A percentile compares a stretch with the other conserved stretches of the same genome.
phyloP scores from a whole-genome alignment of 139 green algal species.

The Chlorella sorokiniana region DNA sequence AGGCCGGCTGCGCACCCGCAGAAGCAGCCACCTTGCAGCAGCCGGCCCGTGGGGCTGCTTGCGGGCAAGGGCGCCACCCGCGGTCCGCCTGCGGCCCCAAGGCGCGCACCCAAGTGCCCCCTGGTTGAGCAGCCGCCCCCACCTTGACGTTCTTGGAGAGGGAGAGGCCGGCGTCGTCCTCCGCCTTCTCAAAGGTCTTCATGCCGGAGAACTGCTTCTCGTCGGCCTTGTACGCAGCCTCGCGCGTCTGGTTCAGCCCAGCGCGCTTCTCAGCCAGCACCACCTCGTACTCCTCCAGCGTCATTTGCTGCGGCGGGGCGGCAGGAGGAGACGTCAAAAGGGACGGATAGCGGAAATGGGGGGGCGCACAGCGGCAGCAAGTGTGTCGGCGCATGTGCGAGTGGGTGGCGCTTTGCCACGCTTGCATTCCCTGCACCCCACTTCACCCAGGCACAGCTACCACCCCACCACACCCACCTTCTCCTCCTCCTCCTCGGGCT shows the following conservation, averaged over 20 bases:
- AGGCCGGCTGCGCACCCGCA: too few species aligned
- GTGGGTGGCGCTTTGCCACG: too few species aligned
- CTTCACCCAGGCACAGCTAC: too few species aligned
- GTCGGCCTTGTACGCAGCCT: slow-evolving; percentile 48
- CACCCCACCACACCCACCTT: slow-evolving; percentile 38
- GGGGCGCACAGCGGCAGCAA: not conserved
- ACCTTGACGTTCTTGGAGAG: slow-evolving; percentile 55
- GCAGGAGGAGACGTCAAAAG: not conserved
- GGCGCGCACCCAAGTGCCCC: too few species aligned
- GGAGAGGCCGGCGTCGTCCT: slow-evolving; percentile 47
- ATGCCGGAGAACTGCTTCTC: slow-evolving; percentile 55
- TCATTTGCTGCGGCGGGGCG: not conserved
- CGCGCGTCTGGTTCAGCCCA: slow-evolving; percentile 69
- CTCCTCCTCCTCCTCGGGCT: slow-evolving; percentile 43
- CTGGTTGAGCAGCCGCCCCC: not conserved
- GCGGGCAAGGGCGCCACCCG: too few species aligned
- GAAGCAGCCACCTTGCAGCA: too few species aligned
- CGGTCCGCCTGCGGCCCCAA: too few species aligned
- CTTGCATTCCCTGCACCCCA: too few species aligned
- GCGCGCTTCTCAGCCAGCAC: slow-evolving; percentile 77
- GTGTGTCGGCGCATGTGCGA: too few species aligned
- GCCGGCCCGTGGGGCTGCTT: too few species aligned
- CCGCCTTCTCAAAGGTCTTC: slow-evolving; percentile 44
- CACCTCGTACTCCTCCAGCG: slow-evolving; percentile 29
- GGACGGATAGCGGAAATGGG: not conserved